phyloP scores from a whole-genome alignment of 2,329 filamentous ascomycete genomes.

The Penicillium janthinellum region DNA sequence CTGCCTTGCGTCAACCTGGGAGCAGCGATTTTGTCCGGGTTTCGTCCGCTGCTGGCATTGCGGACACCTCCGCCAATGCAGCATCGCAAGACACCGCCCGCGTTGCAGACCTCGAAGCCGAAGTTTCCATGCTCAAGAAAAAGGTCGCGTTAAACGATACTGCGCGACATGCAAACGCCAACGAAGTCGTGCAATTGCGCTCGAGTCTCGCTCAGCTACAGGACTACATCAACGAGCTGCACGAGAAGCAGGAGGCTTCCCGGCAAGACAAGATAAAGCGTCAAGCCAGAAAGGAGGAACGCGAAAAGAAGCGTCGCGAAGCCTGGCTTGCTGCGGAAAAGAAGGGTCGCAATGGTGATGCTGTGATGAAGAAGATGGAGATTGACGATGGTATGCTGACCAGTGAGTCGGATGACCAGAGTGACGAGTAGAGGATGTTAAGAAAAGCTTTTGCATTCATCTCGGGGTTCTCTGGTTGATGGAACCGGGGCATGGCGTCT shows the following conservation, averaged over 20 bases:
- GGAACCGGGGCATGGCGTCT: not conserved
- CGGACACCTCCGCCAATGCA: constrained; percentile 18
- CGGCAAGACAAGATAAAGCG: constrained; percentile 36
- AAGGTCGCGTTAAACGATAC: constrained; percentile 38
- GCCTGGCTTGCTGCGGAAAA: constrained; percentile 50
- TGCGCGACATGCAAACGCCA: constrained; percentile 38
- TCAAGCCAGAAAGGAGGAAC: constrained; percentile 43
- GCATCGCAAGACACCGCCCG: constrained; percentile 30
- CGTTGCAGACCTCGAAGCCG: constrained; percentile 40
- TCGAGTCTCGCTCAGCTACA: constrained; percentile 38
- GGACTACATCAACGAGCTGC: constrained; percentile 43
- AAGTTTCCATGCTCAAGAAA: constrained; percentile 44
- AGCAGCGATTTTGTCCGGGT: constrained; percentile 22
- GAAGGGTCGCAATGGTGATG: constrained; percentile 46
- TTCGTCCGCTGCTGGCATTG: constrained; percentile 12
- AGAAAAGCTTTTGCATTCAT: constrained; percentile 1
- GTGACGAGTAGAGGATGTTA: constrained; percentile 30
- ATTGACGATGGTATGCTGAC: constrained; percentile 35
- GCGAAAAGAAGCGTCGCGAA: constrained; percentile 43
- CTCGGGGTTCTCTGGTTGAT: not conserved
- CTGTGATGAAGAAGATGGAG: constrained; percentile 43
- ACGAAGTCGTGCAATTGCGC: constrained; percentile 42
- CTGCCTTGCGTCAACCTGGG: constrained; percentile 30
- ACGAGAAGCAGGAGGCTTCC: constrained; percentile 41
- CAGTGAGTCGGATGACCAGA: constrained; percentile 41